Evolutionary conservation across 257 asterid genomes (phyloP).

Genomic region (Jacaranda mimosifolia): DNA sequence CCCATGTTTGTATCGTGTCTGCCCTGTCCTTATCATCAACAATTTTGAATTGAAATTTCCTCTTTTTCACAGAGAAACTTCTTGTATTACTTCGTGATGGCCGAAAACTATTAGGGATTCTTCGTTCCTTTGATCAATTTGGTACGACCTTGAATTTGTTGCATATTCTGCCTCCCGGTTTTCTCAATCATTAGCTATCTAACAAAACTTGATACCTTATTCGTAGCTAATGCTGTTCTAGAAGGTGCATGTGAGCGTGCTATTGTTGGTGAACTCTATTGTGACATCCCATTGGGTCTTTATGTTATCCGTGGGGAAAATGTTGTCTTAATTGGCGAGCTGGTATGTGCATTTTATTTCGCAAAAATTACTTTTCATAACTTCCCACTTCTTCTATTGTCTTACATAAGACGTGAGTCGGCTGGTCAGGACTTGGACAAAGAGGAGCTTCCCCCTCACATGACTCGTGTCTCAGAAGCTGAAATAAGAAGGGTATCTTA

Average conservation of each 20-base stretch:
- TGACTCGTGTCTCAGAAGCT: conserved; percentile 77
- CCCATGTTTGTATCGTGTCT: no score
- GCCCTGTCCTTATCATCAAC: no score
- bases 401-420: conserved; percentile 28
- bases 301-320: conserved; percentile 97
- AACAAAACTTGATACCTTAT: conserved; percentile 15
- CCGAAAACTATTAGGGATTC: conserved; percentile 71
- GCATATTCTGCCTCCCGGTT: not conserved
- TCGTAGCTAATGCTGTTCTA: conserved; percentile 91
- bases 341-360: conserved; percentile 55
- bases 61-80: conserved; percentile 61
- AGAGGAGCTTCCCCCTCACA: conserved; percentile 91
- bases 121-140: conserved; percentile 85
- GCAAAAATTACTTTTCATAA: not conserved
- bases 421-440: conserved; percentile 76
- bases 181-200: not conserved
- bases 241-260: conserved; percentile 96
- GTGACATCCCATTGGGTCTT: conserved; percentile 92
- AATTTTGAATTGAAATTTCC: not conserved
- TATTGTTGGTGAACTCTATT: conserved; percentile 87
- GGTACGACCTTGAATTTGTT: conserved; percentile 48
- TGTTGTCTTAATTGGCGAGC: conserved; percentile 94
- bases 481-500: conserved; percentile 76
- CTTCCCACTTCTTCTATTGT: not conserved
- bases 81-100: conserved; percentile 80